These are phyloP conservation scores for Xylariales sp. DNA, from an alignment of 2,329 filamentous ascomycete genomes.

Conservation along the genomic window DNA sequence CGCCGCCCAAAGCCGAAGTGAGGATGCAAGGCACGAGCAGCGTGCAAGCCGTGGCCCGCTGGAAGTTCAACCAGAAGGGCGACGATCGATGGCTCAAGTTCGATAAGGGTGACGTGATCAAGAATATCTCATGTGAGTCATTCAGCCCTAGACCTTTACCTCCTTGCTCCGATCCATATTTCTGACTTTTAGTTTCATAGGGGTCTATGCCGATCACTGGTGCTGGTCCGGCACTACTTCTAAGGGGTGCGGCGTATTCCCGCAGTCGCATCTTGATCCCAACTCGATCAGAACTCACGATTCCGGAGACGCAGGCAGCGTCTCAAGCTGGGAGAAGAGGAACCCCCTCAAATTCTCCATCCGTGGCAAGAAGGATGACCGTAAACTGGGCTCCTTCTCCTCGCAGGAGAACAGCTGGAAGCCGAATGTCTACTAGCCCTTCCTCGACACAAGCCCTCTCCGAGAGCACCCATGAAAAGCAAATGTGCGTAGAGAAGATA, in stretches of 20 bases:
- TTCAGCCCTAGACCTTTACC: neutral
- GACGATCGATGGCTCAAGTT: slow-evolving; percentile 67
- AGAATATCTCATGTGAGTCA: slow-evolving; percentile 62
- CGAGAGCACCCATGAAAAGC: too few species aligned
- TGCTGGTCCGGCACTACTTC: slow-evolving; percentile 51
- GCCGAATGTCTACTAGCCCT: slow-evolving; percentile 40
- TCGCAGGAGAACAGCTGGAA: slow-evolving; percentile 35
- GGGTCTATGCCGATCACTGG: slow-evolving; percentile 50
- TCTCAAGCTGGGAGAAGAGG: slow-evolving; percentile 49
- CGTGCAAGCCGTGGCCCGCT: slow-evolving; percentile 62
- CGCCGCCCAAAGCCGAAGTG: slow-evolving; percentile 60
- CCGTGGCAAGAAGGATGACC: slow-evolving; percentile 42
- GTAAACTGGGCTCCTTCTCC: slow-evolving; percentile 39
- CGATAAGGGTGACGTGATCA: slow-evolving; percentile 74
- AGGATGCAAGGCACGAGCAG: slow-evolving; percentile 59
- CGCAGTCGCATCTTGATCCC: slow-evolving; percentile 50
- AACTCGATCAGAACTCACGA: slow-evolving; percentile 44
- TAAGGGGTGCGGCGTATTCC: slow-evolving; percentile 51
- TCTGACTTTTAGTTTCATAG: slow-evolving; percentile 39
- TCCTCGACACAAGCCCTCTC: neutral
- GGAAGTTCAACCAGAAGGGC: slow-evolving; percentile 64
- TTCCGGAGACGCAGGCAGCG: slow-evolving; percentile 44
- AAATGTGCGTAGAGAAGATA: neutral
- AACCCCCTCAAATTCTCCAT: slow-evolving; percentile 46
- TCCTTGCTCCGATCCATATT: neutral